Evolutionary conservation across 2,329 filamentous ascomycete genomes (phyloP).

Genomic region (Stachybotrys chartarum): DNA sequence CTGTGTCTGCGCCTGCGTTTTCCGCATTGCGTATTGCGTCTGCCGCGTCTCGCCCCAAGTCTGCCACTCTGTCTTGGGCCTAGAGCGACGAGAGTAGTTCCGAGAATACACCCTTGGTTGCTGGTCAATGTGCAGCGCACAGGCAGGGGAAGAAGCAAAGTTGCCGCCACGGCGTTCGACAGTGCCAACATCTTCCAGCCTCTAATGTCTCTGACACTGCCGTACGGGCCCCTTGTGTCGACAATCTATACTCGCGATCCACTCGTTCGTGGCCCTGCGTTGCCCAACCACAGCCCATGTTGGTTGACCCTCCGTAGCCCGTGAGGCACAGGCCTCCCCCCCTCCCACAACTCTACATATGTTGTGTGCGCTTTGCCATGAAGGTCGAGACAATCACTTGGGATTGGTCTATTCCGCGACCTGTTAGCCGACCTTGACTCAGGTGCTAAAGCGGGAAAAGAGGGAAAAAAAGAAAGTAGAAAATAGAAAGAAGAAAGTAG

Average conservation of each 20-base stretch:
- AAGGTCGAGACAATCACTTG: conserved; percentile 24
- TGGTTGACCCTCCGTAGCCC: conserved; percentile 18
- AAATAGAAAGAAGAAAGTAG: too few species aligned
- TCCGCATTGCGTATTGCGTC: background rate
- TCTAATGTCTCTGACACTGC: conserved; percentile 14
- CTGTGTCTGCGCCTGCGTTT: background rate
- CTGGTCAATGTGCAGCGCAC: conserved; percentile 7
- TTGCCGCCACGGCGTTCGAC: conserved; percentile 8
- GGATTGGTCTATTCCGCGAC: conserved; percentile 12
- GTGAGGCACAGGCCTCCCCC: conserved; percentile 26
- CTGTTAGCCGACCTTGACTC: conserved; percentile 17
- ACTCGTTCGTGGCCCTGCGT: conserved; percentile 10
- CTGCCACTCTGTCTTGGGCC: conserved; percentile 4
- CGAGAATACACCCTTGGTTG: background rate
- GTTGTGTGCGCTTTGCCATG: background rate
- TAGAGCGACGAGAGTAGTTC: background rate
- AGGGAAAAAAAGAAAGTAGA: conserved; percentile 10
- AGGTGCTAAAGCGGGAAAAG: conserved; percentile 14
- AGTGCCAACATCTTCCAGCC: conserved; percentile 8
- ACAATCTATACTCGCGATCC: conserved; percentile 18
- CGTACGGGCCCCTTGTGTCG: conserved; percentile 21
- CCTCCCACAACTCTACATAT: background rate
- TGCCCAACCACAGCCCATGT: conserved; percentile 10
- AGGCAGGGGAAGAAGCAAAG: conserved; percentile 9
- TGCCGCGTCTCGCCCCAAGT: background rate